Evolutionary conservation across 129 eudicot species (phyloP).

Genomic region (Calendula officinalis): DNA sequence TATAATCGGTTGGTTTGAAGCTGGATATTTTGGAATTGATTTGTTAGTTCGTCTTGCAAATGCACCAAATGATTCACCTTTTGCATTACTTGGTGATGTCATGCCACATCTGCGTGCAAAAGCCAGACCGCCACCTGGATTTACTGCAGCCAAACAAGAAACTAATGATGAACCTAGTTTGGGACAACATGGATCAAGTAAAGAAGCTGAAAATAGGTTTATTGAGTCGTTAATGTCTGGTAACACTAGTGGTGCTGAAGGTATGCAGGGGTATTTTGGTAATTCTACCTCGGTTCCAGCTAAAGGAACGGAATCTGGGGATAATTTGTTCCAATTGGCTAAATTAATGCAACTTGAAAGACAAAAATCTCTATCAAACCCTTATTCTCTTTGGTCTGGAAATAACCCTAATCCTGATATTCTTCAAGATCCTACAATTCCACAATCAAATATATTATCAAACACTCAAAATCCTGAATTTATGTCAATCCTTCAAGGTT

Average conservation of each 20-base stretch:
- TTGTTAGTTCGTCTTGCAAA: slow-evolving; percentile 71
- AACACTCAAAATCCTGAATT: slow-evolving; percentile 52
- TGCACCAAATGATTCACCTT: slow-evolving; percentile 72
- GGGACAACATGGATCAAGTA: slow-evolving; percentile 44
- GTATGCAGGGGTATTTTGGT: slow-evolving; percentile 63
- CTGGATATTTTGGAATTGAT: slow-evolving; percentile 94
- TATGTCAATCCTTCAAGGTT: slow-evolving; percentile 59
- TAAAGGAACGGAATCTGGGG: slow-evolving; percentile 55
- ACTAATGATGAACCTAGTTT: slow-evolving; percentile 39
- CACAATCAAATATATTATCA: slow-evolving; percentile 45
- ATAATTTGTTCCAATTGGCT: slow-evolving; percentile 57
- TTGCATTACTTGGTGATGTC: slow-evolving; percentile 80
- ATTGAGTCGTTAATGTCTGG: slow-evolving; percentile 77
- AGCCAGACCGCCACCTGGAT: slow-evolving; percentile 93
- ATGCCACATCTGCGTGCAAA: slow-evolving; percentile 98
- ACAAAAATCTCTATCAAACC: slow-evolving; percentile 56
- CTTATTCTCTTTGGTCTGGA: slow-evolving; percentile 64
- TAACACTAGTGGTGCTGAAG: slow-evolving; percentile 42
- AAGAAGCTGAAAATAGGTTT: slow-evolving; percentile 75
- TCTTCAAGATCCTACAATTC: slow-evolving; percentile 43
- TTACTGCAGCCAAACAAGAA: slow-evolving; percentile 65
- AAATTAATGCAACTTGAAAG: slow-evolving; percentile 67
- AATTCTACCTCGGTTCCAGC: slow-evolving; percentile 42
- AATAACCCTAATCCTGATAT: slow-evolving; percentile 47
- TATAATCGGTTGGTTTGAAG: slow-evolving; percentile 94